Evolutionary conservation across 2,329 filamentous ascomycete species (phyloP).

Genomic region (Cytospora paraplurivora): DNA sequence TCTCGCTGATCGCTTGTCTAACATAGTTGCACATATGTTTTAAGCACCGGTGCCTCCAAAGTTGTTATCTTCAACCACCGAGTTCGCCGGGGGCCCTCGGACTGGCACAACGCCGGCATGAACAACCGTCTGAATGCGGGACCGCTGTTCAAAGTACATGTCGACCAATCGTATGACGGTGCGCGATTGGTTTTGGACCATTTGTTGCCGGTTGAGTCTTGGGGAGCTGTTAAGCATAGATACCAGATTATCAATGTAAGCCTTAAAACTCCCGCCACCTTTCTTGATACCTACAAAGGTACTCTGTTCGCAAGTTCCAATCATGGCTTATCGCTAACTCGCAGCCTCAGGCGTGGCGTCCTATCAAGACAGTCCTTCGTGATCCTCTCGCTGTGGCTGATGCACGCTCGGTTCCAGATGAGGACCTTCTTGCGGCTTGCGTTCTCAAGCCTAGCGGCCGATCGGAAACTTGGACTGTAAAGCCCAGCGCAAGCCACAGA

Average conservation of each 20-base stretch:
- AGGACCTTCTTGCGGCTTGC: constrained; percentile 42
- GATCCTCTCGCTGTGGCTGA: constrained; percentile 47
- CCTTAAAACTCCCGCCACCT: neutral
- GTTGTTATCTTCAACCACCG: constrained; percentile 36
- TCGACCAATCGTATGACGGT: constrained; percentile 44
- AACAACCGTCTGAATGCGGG: constrained; percentile 61
- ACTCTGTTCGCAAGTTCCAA: too few relatives aligned
- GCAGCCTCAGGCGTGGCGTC: constrained; percentile 45
- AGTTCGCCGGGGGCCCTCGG: constrained; percentile 54
- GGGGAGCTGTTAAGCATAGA: constrained; percentile 35
- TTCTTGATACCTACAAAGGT: neutral
- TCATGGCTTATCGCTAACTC: neutral
- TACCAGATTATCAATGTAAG: constrained; percentile 46
- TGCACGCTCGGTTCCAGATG: constrained; percentile 40
- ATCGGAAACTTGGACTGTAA: constrained; percentile 20
- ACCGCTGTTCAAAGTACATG: constrained; percentile 50
- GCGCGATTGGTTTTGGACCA: constrained; percentile 32
- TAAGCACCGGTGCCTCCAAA: constrained; percentile 38
- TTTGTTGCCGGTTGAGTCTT: constrained; percentile 32
- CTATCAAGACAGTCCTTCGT: constrained; percentile 49
- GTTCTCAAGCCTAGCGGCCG: constrained; percentile 39
- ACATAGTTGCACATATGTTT: constrained; percentile 52
- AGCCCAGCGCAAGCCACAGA: constrained; percentile 8
- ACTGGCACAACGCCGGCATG: constrained; percentile 69
- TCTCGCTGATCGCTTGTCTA: constrained; percentile 49